These are phyloP conservation scores for Sanghuangporus weigelae DNA, from an alignment of 1,284 basidiomycete genomes.

Conservation along the genomic window DNA sequence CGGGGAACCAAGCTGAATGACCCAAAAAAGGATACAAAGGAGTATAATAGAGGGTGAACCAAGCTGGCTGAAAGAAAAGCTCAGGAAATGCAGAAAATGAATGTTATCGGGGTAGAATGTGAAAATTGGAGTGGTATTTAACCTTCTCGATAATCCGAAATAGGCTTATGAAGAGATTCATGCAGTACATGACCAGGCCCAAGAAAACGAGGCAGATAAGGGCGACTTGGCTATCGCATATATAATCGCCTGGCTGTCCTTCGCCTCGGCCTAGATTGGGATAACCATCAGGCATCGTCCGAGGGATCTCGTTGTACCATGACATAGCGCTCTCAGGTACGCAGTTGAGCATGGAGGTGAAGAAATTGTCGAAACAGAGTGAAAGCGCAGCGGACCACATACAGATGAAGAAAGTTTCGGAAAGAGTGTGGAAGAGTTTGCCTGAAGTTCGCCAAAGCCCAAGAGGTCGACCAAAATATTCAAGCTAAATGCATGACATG, in stretches of 20 bases:
- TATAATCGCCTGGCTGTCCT: constrained; percentile 43
- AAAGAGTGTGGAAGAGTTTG: constrained; percentile 75
- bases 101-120: constrained; percentile 1
- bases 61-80: neutral
- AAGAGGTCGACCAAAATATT: constrained; percentile 87
- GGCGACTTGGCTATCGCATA: constrained; percentile 69
- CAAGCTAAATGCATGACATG: constrained; percentile 45
- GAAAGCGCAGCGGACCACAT: constrained; percentile 89
- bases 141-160: constrained; percentile 87
- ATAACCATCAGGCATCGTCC: constrained; percentile 31
- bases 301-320: constrained; percentile 66
- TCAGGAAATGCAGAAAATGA: neutral
- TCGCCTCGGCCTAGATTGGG: constrained; percentile 36
- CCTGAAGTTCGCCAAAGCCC: constrained; percentile 84
- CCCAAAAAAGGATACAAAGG: neutral
- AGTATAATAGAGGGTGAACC: neutral
- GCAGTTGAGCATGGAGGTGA: constrained; percentile 82
- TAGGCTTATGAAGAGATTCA: constrained; percentile 78
- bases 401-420: constrained; percentile 86
- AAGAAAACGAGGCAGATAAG: constrained; percentile 72
- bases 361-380: constrained; percentile 87
- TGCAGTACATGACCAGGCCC: constrained; percentile 72
- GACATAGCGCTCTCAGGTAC: constrained; percentile 48
- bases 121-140: constrained; percentile 34
- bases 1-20: neutral